phyloP scores from a whole-genome alignment of 164 flowering plant species.

The Nymphaea thermarum region DNA sequence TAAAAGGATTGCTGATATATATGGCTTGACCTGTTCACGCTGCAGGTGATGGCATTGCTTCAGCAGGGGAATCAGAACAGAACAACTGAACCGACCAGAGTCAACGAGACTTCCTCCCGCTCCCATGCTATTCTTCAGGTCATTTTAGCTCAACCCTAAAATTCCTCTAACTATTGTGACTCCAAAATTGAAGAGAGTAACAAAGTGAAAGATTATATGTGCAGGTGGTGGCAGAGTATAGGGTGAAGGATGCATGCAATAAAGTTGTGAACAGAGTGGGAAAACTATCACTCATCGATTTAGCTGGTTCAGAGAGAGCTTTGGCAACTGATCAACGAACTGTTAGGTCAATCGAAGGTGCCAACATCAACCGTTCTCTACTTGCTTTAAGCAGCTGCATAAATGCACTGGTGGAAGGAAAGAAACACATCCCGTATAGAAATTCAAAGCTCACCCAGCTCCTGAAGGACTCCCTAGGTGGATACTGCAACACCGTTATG shows the following conservation, averaged over 20 bases:
- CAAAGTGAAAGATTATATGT: background rate
- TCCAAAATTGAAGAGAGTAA: background rate
- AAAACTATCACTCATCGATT: conserved; percentile 82
- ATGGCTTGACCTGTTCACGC: background rate
- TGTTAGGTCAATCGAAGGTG: conserved; percentile 80
- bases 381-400: conserved; percentile 96
- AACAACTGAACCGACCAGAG: conserved; percentile 93
- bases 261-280: conserved; percentile 58
- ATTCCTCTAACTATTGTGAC: background rate
- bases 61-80: conserved; percentile 79
- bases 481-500: conserved; percentile 89
- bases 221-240: conserved; percentile 77
- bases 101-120: conserved; percentile 87
- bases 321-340: conserved; percentile 94
- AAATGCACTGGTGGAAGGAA: conserved; percentile 93
- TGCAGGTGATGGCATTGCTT: conserved; percentile 85
- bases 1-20: background rate
- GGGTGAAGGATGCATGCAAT: conserved; percentile 46
- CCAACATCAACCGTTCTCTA: conserved; percentile 86
- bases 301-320: conserved; percentile 96
- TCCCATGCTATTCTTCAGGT: conserved; percentile 98
- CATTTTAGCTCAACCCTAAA: background rate
- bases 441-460: conserved; percentile 95
- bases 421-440: conserved; percentile 82
- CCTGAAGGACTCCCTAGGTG: conserved; percentile 89